Conservation (phyloP, 2,329 filamentous ascomycete genomes). For the Nothomitra cinnamomea region DNA sequence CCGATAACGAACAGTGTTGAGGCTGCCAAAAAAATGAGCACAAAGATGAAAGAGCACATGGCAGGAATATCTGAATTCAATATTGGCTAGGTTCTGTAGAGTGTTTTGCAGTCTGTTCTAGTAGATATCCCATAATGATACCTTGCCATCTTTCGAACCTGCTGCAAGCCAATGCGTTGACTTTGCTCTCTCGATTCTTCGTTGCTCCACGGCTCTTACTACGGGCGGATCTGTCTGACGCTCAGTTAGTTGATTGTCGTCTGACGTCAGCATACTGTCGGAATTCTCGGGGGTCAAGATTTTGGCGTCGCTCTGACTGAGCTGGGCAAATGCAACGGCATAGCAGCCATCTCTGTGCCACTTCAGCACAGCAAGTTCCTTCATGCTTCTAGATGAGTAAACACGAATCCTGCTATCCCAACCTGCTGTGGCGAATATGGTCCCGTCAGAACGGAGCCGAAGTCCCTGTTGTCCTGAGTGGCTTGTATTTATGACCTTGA, state of each 20-base stretch:
- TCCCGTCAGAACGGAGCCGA: slow-evolving; percentile 58
- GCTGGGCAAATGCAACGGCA: slow-evolving; percentile 51
- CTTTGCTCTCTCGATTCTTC: slow-evolving; percentile 45
- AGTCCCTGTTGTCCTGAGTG: slow-evolving; percentile 83
- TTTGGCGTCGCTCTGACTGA: slow-evolving; percentile 12
- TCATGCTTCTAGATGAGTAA: slow-evolving; percentile 65
- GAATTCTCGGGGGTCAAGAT: background rate
- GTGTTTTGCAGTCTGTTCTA: slow-evolving; percentile 19
- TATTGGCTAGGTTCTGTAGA: slow-evolving; percentile 26
- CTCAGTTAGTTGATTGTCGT: background rate
- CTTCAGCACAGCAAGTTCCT: slow-evolving; percentile 78
- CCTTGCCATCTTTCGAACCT: slow-evolving; percentile 86
- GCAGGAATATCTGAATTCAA: slow-evolving; percentile 40
- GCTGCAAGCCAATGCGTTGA: slow-evolving; percentile 75
- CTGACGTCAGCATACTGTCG: slow-evolving; percentile 7
- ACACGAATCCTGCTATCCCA: slow-evolving; percentile 77
- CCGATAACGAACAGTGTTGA: slow-evolving; percentile 23
- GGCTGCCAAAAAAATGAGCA: slow-evolving; percentile 35
- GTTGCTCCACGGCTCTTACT: slow-evolving; percentile 25
- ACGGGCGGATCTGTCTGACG: background rate
- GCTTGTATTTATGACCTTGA: slow-evolving; percentile 56
- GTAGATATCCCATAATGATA: slow-evolving; percentile 93
- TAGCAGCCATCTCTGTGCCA: slow-evolving; percentile 89
- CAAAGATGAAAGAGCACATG: slow-evolving; percentile 34
- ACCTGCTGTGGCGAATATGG: slow-evolving; percentile 74